A percentile compares a stretch with the other conserved stretches of the same genome.
These are phyloP conservation scores for Aspergillus avenaceus DNA, from an alignment of 495 filamentous ascomycete species.

Conservation along the genomic window DNA sequence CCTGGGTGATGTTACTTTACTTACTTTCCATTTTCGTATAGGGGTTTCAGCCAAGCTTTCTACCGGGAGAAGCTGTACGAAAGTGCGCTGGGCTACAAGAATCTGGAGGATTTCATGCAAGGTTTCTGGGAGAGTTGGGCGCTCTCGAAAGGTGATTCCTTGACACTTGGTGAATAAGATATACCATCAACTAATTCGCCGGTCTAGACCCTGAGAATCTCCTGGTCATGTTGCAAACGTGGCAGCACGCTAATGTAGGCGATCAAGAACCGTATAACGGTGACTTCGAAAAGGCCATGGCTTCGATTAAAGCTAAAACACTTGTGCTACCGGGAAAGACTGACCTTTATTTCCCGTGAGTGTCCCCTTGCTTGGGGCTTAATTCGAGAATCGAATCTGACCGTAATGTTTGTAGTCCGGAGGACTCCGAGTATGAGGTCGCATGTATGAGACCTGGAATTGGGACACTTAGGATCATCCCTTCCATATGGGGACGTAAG, in stretches of 20 bases:
- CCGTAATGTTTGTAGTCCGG: slow-evolving; percentile 37
- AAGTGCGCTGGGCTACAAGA: slow-evolving; percentile 52
- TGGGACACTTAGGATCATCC: slow-evolving; percentile 53
- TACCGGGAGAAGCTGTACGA: slow-evolving; percentile 65
- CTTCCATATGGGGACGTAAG: slow-evolving; percentile 66
- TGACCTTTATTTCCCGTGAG: slow-evolving; percentile 71
- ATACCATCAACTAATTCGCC: slow-evolving; percentile 11
- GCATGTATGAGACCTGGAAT: slow-evolving; percentile 57
- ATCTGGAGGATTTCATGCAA: slow-evolving; percentile 65
- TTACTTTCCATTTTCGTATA: slow-evolving; percentile 8
- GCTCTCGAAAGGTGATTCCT: slow-evolving; percentile 50
- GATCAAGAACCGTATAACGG: slow-evolving; percentile 61
- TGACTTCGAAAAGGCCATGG: slow-evolving; percentile 60
- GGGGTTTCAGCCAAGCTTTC: slow-evolving; percentile 68
- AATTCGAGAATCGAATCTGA: slow-evolving; percentile 11
- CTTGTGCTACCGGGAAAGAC: slow-evolving; percentile 63
- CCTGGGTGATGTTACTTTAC: background rate
- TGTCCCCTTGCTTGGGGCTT: background rate
- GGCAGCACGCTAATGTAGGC: slow-evolving; percentile 66
- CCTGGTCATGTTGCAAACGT: slow-evolving; percentile 65
- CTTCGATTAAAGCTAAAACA: slow-evolving; percentile 62
- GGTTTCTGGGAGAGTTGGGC: slow-evolving; percentile 72
- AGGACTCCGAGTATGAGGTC: slow-evolving; percentile 67
- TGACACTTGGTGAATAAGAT: too few species aligned
- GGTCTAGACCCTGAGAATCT: slow-evolving; percentile 60